phyloP scores from a whole-genome alignment of 1,284 basidiomycete species.

The Malassezia brasiliensis region DNA sequence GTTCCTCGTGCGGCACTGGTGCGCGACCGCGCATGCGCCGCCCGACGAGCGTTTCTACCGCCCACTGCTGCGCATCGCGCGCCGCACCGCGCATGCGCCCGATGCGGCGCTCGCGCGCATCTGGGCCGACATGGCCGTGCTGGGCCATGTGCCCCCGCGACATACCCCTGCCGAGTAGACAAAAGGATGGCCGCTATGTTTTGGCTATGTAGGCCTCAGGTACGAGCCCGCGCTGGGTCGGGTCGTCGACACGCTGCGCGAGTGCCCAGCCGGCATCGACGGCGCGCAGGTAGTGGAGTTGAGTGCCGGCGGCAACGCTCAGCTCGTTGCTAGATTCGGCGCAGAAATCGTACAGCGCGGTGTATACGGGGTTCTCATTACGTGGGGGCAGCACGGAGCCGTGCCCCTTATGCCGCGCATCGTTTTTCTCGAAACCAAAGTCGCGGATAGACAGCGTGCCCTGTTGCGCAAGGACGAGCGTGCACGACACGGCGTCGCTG shows the following conservation, averaged over 20 bases:
- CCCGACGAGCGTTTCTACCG: constrained; percentile 7
- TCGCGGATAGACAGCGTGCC: constrained; percentile 5
- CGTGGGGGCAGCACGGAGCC: constrained; percentile 9
- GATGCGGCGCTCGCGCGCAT: constrained; percentile 7
- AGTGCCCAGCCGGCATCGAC: constrained; percentile 14
- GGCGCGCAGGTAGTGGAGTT: background rate
- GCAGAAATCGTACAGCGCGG: constrained; percentile 13
- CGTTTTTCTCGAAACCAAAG: constrained; percentile 9
- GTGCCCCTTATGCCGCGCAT: constrained; percentile 4
- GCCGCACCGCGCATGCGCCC: background rate
- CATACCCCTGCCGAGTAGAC: background rate
- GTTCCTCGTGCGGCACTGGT: constrained; percentile 14
- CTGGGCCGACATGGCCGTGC: constrained; percentile 5
- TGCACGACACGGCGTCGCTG: background rate
- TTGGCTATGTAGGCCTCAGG: constrained; percentile 15
- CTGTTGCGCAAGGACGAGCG: background rate
- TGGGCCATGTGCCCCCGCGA: background rate
- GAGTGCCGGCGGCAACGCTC: constrained; percentile 9
- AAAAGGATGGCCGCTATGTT: background rate
- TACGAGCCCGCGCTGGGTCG: constrained; percentile 6
- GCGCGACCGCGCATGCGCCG: background rate
- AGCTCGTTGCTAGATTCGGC: constrained; percentile 17
- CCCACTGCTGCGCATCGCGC: constrained; percentile 8
- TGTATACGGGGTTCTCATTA: background rate
- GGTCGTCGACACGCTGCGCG: constrained; percentile 2